phyloP scores from a whole-genome alignment of 2,329 filamentous ascomycete species.

The Colletotrichum cuscutae region DNA sequence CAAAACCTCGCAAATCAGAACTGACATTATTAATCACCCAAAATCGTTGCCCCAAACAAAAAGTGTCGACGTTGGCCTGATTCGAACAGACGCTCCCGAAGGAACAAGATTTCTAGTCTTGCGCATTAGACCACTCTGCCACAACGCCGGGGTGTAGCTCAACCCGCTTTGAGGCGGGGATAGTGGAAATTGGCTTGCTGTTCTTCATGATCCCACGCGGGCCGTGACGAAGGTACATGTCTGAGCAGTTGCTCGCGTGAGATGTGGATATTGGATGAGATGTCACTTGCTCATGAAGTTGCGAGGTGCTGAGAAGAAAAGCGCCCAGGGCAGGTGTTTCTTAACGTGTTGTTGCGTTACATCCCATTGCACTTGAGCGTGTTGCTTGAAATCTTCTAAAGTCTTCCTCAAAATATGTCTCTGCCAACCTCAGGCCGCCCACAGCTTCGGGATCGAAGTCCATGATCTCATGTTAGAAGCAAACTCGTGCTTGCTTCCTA shows the following conservation, averaged over 20 bases:
- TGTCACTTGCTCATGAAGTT: neutral
- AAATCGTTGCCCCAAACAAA: neutral
- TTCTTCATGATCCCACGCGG: neutral
- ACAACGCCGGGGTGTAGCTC: neutral
- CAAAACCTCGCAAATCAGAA: neutral
- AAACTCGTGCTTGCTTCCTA: neutral
- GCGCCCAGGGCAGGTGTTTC: too few relatives aligned
- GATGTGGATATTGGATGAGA: neutral
- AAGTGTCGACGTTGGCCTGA: constrained; percentile 13
- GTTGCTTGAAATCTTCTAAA: too few relatives aligned
- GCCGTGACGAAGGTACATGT: neutral
- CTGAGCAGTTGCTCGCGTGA: neutral
- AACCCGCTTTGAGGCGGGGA: neutral
- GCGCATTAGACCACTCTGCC: constrained; percentile 31
- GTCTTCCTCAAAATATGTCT: too few relatives aligned
- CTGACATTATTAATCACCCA: neutral
- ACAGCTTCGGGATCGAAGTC: neutral
- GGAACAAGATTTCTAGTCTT: constrained; percentile 31
- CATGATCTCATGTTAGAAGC: neutral
- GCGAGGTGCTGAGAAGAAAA: too few relatives aligned
- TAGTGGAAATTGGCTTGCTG: accelerated
- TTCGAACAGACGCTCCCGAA: constrained; percentile 27
- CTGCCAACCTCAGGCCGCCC: neutral
- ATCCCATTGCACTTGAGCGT: too few relatives aligned
- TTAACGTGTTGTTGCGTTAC: too few relatives aligned